These are phyloP conservation scores for Angophora floribunda DNA, from an alignment of 345 rosid species.

Conservation along the genomic window DNA sequence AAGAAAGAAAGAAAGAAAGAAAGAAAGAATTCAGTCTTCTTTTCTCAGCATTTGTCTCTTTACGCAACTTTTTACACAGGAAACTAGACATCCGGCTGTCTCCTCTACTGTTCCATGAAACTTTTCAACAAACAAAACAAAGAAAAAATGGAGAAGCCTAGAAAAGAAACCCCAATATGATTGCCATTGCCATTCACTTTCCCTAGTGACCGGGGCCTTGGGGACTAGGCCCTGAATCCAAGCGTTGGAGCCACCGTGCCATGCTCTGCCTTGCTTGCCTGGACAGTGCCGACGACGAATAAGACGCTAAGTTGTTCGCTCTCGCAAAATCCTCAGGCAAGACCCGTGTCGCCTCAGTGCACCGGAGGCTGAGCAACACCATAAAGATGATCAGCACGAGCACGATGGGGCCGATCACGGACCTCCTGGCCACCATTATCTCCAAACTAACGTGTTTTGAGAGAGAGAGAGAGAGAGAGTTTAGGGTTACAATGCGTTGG, in stretches of 20 bases:
- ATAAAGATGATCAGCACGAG: background rate
- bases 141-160: background rate
- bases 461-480: background rate
- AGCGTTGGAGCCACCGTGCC: conserved; percentile 16
- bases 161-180: background rate
- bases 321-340: background rate
- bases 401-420: background rate
- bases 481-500: background rate
- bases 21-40: background rate
- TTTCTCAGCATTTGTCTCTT: background rate
- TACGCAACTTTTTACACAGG: background rate
- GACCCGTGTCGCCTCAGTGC: background rate
- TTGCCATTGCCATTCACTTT: background rate
- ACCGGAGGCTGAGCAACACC: background rate
- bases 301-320: conserved; percentile 8
- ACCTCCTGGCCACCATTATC: background rate
- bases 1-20: background rate
- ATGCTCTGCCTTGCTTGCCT: conserved; percentile 13
- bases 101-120: background rate
- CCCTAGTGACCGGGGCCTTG: conserved; percentile 28
- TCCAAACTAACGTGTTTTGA: background rate
- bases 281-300: conserved; percentile 3
- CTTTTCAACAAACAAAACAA: background rate
- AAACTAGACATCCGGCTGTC: background rate
- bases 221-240: conserved; percentile 34